These are phyloP conservation scores for Cercospora canescens DNA, from an alignment of 2,329 filamentous ascomycete genomes.

Conservation along the genomic window DNA sequence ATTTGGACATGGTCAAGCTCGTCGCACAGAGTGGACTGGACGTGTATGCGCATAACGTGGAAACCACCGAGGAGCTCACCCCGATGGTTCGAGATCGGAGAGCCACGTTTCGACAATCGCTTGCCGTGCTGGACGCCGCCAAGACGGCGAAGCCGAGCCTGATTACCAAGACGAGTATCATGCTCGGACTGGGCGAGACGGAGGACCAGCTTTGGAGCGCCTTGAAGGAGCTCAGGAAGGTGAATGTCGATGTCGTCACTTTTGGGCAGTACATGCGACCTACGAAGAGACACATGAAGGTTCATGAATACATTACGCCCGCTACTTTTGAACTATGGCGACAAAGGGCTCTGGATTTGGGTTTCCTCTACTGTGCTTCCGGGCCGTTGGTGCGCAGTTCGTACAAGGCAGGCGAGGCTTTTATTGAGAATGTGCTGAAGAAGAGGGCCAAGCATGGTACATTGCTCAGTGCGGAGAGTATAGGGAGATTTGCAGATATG, in stretches of 20 bases:
- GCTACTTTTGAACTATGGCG: constrained; percentile 91
- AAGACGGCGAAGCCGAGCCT: constrained; percentile 75
- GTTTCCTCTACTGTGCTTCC: constrained; percentile 94
- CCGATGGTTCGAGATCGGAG: constrained; percentile 86
- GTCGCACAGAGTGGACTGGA: constrained; percentile 88
- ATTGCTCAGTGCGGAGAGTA: constrained; percentile 33
- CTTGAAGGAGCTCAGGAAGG: constrained; percentile 75
- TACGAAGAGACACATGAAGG: constrained; percentile 96
- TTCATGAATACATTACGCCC: constrained; percentile 91
- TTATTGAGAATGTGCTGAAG: constrained; percentile 96
- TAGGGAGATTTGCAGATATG: constrained; percentile 28
- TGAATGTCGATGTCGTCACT: constrained; percentile 88
- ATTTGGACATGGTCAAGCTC: constrained; percentile 80
- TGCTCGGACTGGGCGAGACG: constrained; percentile 92
- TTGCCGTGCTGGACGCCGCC: constrained; percentile 75
- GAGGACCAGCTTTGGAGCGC: constrained; percentile 82
- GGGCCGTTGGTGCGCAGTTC: constrained; percentile 90
- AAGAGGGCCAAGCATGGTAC: constrained; percentile 60
- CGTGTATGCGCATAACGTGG: constrained; percentile 95
- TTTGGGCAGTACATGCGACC: constrained; percentile 99
- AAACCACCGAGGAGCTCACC: constrained; percentile 89
- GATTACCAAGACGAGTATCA: constrained; percentile 98
- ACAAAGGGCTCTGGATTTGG: constrained; percentile 85
- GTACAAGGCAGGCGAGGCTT: constrained; percentile 97
- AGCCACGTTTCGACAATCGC: constrained; percentile 83